Evolutionary conservation across 2,329 filamentous ascomycete genomes (phyloP).

Genomic region (Aspergillus amoenus): DNA sequence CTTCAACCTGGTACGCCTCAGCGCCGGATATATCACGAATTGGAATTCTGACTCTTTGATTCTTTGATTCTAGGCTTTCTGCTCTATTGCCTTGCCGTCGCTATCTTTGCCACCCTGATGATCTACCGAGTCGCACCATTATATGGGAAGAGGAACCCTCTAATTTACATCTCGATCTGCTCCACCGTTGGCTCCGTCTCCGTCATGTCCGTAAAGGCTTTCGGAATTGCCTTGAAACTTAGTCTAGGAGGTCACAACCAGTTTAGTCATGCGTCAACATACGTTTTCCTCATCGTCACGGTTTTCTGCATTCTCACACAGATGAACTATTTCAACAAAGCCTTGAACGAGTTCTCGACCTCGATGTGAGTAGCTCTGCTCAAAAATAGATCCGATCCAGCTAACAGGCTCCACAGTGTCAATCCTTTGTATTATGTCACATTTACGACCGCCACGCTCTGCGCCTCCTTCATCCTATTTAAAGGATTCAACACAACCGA

Average conservation of each 20-base stretch:
- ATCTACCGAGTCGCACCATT: constrained; percentile 90
- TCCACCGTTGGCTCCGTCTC: constrained; percentile 95
- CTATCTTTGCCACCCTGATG: constrained; percentile 85
- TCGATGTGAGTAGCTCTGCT: constrained; percentile 72
- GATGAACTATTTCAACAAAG: constrained; percentile 99
- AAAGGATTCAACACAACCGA: constrained; percentile 94
- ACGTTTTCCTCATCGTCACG: constrained; percentile 94
- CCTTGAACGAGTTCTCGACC: constrained; percentile 91
- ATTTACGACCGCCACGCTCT: constrained; percentile 90
- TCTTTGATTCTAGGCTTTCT: constrained; percentile 72
- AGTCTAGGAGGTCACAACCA: constrained; percentile 93
- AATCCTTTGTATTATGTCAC: constrained; percentile 97
- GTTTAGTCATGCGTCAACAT: constrained; percentile 91
- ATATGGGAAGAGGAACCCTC: constrained; percentile 91
- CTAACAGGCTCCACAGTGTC: constrained; percentile 58
- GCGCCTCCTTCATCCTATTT: constrained; percentile 94
- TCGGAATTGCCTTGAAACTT: constrained; percentile 94
- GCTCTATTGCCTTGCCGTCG: constrained; percentile 76
- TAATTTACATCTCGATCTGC: constrained; percentile 97
- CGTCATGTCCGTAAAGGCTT: constrained; percentile 98
- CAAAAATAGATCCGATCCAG: background rate
- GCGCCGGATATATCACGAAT: background rate
- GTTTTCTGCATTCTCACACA: constrained; percentile 93
- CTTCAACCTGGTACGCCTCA: constrained; percentile 74
- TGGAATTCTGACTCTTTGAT: background rate